Evolutionary conservation across 257 asterid genomes (phyloP).

Genomic region (Galeopsis tetrahit): DNA sequence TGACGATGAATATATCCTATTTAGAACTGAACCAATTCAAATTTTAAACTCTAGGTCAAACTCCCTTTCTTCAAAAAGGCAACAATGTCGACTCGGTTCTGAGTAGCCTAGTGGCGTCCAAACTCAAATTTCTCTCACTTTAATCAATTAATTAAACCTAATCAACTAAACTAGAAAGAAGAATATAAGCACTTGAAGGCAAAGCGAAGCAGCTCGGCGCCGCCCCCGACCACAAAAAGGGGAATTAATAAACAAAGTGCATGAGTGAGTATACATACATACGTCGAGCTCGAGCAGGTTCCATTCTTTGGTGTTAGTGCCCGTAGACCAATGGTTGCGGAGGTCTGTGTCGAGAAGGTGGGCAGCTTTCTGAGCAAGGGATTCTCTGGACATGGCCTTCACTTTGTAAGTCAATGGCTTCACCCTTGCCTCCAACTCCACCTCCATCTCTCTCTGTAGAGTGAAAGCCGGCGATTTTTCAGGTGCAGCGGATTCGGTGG

Average conservation of each 20-base stretch:
- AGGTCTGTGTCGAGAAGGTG: constrained; percentile 91
- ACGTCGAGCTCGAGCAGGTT: constrained; percentile 95
- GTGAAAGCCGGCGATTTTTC: constrained; percentile 14
- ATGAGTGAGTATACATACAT: constrained; percentile 35
- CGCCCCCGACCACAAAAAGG: background rate
- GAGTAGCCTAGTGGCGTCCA: constrained; percentile 20
- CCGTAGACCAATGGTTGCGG: constrained; percentile 96
- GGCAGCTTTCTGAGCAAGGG: constrained; percentile 85
- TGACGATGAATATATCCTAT: background rate
- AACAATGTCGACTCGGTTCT: background rate
- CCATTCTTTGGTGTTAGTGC: constrained; percentile 96
- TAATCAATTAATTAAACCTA: constrained; percentile 25
- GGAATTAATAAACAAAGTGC: constrained; percentile 11
- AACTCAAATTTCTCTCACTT: constrained; percentile 25
- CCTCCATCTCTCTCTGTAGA: constrained; percentile 60
- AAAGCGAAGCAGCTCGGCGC: background rate
- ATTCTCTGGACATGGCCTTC: constrained; percentile 89
- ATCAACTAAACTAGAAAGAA: constrained; percentile 19
- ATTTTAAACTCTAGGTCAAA: background rate
- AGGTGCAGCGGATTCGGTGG: background rate
- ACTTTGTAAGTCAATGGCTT: constrained; percentile 84
- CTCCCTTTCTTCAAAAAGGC: background rate
- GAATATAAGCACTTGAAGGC: background rate
- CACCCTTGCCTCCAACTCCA: constrained; percentile 90
- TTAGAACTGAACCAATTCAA: constrained; percentile 16